A percentile compares a stretch with the other conserved stretches of the same genome.
These are phyloP conservation scores for Gaultheria prostrata DNA, from an alignment of 148 eudicot genomes.

Conservation along the genomic window DNA sequence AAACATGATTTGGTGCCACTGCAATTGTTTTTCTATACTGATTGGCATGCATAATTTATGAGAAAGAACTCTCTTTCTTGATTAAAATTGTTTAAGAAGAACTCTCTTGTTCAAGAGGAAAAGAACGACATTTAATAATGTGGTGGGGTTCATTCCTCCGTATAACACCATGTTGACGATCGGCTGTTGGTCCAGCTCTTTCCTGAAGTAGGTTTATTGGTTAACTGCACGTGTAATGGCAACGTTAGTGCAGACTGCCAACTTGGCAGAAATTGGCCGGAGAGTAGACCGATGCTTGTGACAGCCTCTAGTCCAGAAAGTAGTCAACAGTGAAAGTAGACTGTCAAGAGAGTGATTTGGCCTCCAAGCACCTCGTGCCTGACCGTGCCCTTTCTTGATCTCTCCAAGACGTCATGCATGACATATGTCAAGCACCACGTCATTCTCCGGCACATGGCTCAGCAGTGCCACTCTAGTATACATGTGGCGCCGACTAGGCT, in stretches of 20 bases:
- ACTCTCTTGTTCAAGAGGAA: neutral
- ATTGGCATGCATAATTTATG: neutral
- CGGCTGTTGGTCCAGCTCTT: neutral
- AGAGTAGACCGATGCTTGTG: neutral
- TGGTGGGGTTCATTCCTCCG: neutral
- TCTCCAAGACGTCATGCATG: neutral
- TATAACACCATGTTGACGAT: no score
- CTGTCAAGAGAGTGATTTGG: neutral
- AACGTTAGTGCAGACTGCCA: neutral
- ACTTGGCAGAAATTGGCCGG: neutral
- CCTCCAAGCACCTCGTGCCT: neutral
- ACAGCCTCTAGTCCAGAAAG: neutral
- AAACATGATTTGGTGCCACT: conserved; percentile 18
- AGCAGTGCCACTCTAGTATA: neutral
- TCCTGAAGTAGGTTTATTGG: neutral
- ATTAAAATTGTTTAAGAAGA: neutral
- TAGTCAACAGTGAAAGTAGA: neutral
- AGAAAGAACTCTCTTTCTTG: neutral
- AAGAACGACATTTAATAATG: neutral
- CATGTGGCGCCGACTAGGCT: neutral
- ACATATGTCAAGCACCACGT: neutral
- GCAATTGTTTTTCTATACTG: neutral
- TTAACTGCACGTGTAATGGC: neutral
- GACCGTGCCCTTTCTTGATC: neutral
- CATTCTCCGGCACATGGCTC: neutral